These are phyloP conservation scores for Leucocoprinus birnbaumii DNA, from an alignment of 768 basidiomycete genomes.

Conservation along the genomic window DNA sequence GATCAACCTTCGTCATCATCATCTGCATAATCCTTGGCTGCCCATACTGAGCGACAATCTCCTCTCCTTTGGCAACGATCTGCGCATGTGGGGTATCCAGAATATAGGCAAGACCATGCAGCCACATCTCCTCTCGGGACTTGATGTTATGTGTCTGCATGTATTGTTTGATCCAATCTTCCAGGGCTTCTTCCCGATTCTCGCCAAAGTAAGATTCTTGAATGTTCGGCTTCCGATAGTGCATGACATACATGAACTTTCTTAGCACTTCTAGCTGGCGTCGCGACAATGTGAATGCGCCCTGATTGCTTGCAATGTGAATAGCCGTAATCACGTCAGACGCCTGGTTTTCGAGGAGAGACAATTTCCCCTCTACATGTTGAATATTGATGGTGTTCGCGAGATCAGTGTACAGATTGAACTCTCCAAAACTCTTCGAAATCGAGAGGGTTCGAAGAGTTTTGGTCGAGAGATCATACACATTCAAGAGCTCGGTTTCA, in stretches of 20 bases:
- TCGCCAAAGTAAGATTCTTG: constrained; percentile 20
- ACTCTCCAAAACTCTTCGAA: constrained; percentile 16
- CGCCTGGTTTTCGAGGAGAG: constrained; percentile 22
- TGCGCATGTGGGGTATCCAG: constrained; percentile 23
- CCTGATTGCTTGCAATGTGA: constrained; percentile 5
- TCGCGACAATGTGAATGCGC: constrained; percentile 15
- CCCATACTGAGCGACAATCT: constrained; percentile 8
- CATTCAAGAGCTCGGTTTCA: constrained; percentile 14
- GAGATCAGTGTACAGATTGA: constrained; percentile 22
- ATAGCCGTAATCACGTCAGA: constrained; percentile 14
- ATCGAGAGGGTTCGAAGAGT: constrained; percentile 14
- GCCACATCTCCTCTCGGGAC: constrained; percentile 20
- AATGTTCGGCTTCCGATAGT: constrained; percentile 18
- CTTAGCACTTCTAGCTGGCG: constrained; percentile 19
- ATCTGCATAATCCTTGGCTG: neutral
- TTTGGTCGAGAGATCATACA: constrained; percentile 16
- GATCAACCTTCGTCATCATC: constrained; percentile 9
- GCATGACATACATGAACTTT: constrained; percentile 29
- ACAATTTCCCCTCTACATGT: constrained; percentile 23
- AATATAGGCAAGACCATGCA: constrained; percentile 21
- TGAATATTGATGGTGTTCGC: constrained; percentile 18
- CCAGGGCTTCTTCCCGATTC: constrained; percentile 14
- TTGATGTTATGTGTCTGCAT: constrained; percentile 16
- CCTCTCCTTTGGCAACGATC: constrained; percentile 10
- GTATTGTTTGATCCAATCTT: constrained; percentile 17